phyloP scores from a whole-genome alignment of 345 rosid genomes.

The Excoecaria cochinchinensis region DNA sequence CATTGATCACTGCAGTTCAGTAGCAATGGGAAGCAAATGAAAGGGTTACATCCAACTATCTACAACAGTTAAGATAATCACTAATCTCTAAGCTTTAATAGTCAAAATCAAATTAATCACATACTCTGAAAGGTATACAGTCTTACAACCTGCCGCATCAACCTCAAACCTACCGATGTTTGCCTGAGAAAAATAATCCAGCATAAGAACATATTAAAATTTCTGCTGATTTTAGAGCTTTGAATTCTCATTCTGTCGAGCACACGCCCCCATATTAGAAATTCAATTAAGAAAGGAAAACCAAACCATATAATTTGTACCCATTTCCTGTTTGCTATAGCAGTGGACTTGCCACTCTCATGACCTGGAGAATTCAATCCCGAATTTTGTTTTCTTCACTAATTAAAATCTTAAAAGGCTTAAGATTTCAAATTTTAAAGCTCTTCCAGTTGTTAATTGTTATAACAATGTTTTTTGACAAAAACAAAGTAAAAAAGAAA shows the following conservation, averaged over 20 bases:
- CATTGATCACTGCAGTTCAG: not conserved
- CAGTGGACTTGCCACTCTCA: not conserved
- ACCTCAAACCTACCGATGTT: slow-evolving; percentile 64
- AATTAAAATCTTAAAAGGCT: not conserved
- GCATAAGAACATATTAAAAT: not conserved
- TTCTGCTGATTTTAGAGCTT: not conserved
- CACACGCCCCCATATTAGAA: not conserved
- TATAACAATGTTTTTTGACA: not conserved
- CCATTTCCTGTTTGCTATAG: not conserved
- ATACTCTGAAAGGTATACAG: slow-evolving; percentile 82
- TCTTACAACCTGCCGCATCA: slow-evolving; percentile 79
- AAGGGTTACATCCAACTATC: slow-evolving; percentile 2
- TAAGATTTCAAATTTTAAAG: not conserved
- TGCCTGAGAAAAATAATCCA: slow-evolving; percentile 40
- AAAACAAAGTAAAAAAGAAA: not conserved
- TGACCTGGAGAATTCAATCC: not conserved
- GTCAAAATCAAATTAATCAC: slow-evolving; percentile 23
- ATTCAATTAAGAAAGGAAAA: too few species aligned
- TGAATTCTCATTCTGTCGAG: not conserved
- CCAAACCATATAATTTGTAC: too few species aligned
- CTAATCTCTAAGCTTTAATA: slow-evolving; percentile 2
- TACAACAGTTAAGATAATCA: not conserved
- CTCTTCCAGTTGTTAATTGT: not conserved
- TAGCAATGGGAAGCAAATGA: not conserved
- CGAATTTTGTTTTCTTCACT: not conserved